Percentiles rank a stretch among this genome's conserved stretches.
phyloP scores from a whole-genome alignment of 306 rosid species.

The Echinosophora koreensis region DNA sequence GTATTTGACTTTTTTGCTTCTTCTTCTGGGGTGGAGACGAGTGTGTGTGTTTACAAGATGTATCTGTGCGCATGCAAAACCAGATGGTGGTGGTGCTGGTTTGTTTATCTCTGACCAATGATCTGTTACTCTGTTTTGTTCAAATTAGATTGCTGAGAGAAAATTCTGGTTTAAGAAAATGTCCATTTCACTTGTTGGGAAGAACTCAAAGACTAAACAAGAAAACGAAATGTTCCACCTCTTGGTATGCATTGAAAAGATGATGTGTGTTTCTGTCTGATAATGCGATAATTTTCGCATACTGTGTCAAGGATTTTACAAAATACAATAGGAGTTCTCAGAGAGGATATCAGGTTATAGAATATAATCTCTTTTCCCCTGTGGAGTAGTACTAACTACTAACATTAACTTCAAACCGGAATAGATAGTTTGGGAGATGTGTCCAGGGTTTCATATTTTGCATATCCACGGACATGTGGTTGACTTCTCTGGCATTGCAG shows the following conservation, averaged over 20 bases:
- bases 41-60: background rate
- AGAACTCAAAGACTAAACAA: background rate
- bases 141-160: background rate
- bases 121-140: background rate
- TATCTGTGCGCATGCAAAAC: slow-evolving; percentile 9
- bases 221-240: background rate
- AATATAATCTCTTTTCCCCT: too few relatives aligned
- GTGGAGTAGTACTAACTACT: too few relatives aligned
- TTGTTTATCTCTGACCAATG: background rate
- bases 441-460: background rate
- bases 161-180: background rate
- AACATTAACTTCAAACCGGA: too few relatives aligned
- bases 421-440: too few relatives aligned
- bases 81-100: slow-evolving; percentile 6
- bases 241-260: background rate
- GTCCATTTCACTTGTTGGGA: background rate
- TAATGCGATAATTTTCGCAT: background rate
- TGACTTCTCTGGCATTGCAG: slow-evolving; percentile 6
- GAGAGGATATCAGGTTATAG: too few relatives aligned
- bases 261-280: background rate
- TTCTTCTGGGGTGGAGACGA: too few relatives aligned
- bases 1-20: background rate
- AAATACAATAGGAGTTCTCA: too few relatives aligned
- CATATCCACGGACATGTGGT: background rate
- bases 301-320: background rate